Evolutionary conservation across 1,284 basidiomycete species (phyloP).

Genomic region (Trichosporon inkin): DNA sequence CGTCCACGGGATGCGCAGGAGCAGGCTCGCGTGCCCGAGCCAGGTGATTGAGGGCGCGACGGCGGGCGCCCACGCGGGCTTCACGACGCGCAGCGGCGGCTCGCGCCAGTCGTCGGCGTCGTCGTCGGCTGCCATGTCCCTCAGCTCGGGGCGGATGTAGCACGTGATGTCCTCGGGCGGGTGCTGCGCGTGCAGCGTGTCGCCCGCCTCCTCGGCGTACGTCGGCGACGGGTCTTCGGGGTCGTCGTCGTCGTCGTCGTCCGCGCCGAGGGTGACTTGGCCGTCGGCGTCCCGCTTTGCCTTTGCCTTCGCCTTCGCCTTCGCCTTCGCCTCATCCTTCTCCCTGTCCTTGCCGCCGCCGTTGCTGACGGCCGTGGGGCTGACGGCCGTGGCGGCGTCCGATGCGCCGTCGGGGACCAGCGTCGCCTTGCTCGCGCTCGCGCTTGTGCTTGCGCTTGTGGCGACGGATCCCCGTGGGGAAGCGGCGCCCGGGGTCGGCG

Average conservation of each 20-base stretch:
- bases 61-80: constrained; percentile 32
- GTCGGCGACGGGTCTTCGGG: not conserved
- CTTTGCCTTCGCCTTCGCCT: constrained; percentile 15
- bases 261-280: not conserved
- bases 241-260: constrained; percentile 11
- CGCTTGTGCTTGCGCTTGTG: not conserved
- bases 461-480: not conserved
- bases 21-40: constrained; percentile 47
- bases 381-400: not conserved
- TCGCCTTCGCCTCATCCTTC: not conserved
- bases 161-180: constrained; percentile 11
- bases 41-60: constrained; percentile 37
- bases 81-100: constrained; percentile 39
- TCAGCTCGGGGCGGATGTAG: constrained; percentile 38
- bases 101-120: constrained; percentile 47
- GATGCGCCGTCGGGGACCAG: not conserved
- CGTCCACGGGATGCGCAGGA: constrained; percentile 44
- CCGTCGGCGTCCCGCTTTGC: constrained; percentile 7
- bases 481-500: not conserved
- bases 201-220: constrained; percentile 10
- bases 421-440: not conserved
- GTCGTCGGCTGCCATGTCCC: constrained; percentile 32
- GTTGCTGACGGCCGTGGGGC: not conserved
- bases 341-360: not conserved
- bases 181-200: constrained; percentile 11